These are phyloP conservation scores for Chrysopogon serrulatus DNA, from an alignment of 176 grass and related monocot genomes.

Conservation along the genomic window DNA sequence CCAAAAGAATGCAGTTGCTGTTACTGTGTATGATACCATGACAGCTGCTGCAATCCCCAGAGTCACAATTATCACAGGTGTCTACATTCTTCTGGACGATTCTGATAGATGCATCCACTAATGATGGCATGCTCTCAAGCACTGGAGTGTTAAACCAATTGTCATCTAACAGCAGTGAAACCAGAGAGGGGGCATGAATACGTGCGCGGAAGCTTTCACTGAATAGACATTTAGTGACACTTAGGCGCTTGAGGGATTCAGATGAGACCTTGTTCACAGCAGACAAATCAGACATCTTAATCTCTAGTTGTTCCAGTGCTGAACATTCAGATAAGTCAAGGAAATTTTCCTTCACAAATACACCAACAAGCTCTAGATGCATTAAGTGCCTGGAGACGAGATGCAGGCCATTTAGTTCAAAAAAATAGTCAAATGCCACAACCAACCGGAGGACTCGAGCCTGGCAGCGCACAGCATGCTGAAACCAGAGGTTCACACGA, in stretches of 20 bases:
- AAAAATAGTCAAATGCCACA: accelerated
- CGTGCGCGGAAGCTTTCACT: not conserved
- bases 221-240: not conserved
- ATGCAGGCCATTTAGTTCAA: not conserved
- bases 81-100: accelerated
- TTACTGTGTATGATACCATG: not conserved
- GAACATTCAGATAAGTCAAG: conserved; percentile 3
- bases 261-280: not conserved
- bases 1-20: not conserved
- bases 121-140: not conserved
- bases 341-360: not conserved
- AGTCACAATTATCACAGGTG: not conserved
- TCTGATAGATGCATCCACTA: not conserved
- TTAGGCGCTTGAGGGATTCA: not conserved
- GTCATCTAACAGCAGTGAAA: not conserved
- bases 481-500: conserved; percentile 6
- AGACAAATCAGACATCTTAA: not conserved
- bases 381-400: conserved; percentile 7
- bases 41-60: not conserved
- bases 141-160: not conserved
- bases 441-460: not conserved
- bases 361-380: not conserved
- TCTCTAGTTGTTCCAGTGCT: not conserved
- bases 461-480: not conserved
- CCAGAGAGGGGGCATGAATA: not conserved